Evolutionary conservation across 768 basidiomycete genomes (phyloP).

Genomic region (Termitomyces sp.): DNA sequence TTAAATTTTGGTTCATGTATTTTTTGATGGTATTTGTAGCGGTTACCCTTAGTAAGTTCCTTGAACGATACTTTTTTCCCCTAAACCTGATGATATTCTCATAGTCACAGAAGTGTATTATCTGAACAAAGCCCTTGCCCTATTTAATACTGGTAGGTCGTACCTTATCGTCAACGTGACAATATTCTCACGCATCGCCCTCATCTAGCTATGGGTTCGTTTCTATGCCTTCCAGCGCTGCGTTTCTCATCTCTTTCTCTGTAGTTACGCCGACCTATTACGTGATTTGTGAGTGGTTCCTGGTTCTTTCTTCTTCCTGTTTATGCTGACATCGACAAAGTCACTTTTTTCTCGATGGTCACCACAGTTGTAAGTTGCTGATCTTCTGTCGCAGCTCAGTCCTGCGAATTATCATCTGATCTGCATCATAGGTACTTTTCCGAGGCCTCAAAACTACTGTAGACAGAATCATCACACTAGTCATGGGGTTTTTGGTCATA

Average conservation of each 20-base stretch:
- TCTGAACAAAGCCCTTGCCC: constrained; percentile 90
- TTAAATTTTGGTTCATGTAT: constrained; percentile 90
- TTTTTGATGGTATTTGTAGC: constrained; percentile 81
- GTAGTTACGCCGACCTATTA: constrained; percentile 85
- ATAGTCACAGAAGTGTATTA: constrained; percentile 90
- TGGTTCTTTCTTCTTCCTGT: background rate
- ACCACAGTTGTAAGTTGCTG: constrained; percentile 63
- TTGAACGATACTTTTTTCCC: constrained; percentile 4
- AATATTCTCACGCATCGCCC: constrained; percentile 55
- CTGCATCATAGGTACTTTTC: constrained; percentile 63
- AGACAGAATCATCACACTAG: constrained; percentile 80
- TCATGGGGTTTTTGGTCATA: constrained; percentile 89
- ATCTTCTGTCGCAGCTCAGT: background rate
- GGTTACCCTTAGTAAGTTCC: constrained; percentile 66
- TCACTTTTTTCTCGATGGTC: constrained; percentile 81
- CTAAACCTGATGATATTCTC: background rate
- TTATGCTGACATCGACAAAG: constrained; percentile 26
- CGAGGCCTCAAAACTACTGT: constrained; percentile 80
- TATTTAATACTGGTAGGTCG: constrained; percentile 82
- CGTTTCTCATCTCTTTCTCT: constrained; percentile 16
- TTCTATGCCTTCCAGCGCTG: background rate
- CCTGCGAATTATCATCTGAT: background rate
- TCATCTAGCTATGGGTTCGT: constrained; percentile 16
- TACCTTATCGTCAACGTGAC: constrained; percentile 3
- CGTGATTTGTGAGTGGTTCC: constrained; percentile 58